A percentile compares a stretch with the other conserved stretches of the same genome.
Conservation (phyloP, 129 eudicot genomes). For the Helichrysum umbraculigerum region DNA sequence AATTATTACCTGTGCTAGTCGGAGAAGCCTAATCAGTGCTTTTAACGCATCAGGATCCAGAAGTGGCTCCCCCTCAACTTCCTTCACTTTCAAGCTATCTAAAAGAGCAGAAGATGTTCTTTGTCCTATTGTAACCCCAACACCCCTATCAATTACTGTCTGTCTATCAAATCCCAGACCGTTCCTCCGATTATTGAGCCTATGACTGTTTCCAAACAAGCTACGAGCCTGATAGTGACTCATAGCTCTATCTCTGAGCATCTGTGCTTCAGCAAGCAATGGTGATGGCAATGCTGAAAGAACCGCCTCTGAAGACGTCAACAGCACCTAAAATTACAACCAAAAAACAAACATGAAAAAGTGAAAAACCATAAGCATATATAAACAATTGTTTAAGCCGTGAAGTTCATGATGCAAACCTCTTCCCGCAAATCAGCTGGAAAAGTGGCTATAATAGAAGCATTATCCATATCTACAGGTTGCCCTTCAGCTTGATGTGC, state of each 20-base stretch:
- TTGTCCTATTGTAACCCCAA: constrained; percentile 80
- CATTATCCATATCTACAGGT: constrained; percentile 98
- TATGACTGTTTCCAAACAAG: constrained; percentile 84
- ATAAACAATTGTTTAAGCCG: not conserved
- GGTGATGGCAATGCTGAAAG: constrained; percentile 97
- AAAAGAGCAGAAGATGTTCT: constrained; percentile 55
- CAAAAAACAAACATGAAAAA: constrained; percentile 12
- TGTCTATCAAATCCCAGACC: constrained; percentile 91
- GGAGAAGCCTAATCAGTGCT: constrained; percentile 79
- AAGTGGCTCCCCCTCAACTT: constrained; percentile 94
- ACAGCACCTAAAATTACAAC: constrained; percentile 55
- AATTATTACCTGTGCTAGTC: constrained; percentile 72
- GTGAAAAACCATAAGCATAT: constrained; percentile 10
- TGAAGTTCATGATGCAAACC: constrained; percentile 50
- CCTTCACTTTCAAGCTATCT: constrained; percentile 78
- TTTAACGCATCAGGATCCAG: constrained; percentile 83
- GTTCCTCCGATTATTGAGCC: constrained; percentile 63
- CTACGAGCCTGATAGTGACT: constrained; percentile 98
- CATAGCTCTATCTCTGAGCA: constrained; percentile 99
- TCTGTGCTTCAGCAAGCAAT: constrained; percentile 96
- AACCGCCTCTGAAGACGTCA: constrained; percentile 96
- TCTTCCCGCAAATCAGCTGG: constrained; percentile 99
- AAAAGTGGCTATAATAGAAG: constrained; percentile 95
- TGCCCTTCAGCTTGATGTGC: constrained; percentile 95
- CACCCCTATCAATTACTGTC: constrained; percentile 83